phyloP scores from a whole-genome alignment of 768 basidiomycete species.

The Neoboletus brunneissimus region DNA sequence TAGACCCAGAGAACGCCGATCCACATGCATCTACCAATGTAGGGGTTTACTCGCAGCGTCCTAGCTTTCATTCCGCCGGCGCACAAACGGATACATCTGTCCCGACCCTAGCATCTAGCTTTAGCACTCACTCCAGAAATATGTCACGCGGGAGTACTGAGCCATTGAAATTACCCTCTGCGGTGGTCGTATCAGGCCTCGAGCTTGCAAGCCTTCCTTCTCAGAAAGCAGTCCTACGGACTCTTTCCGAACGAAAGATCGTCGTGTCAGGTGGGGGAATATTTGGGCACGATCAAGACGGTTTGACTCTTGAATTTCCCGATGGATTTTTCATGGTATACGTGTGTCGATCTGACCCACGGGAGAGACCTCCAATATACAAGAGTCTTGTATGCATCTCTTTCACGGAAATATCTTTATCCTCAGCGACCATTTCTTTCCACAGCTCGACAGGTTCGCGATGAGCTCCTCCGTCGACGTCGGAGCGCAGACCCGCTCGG shows the following conservation, averaged over 20 bases:
- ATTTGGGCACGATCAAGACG: constrained; percentile 26
- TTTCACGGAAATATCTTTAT: neutral
- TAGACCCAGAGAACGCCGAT: constrained; percentile 13
- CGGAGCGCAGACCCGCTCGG: constrained; percentile 37
- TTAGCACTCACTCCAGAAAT: constrained; percentile 9
- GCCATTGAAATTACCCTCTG: constrained; percentile 46
- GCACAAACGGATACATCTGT: constrained; percentile 18
- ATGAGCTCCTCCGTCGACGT: constrained; percentile 66
- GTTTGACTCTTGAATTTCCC: constrained; percentile 40
- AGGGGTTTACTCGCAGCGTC: constrained; percentile 7
- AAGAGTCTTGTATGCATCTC: constrained; percentile 56
- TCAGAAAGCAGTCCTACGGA: constrained; percentile 56
- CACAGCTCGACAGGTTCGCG: constrained; percentile 73
- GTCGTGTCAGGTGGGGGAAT: constrained; percentile 34
- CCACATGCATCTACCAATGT: neutral
- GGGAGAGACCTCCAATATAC: constrained; percentile 64
- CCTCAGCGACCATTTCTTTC: constrained; percentile 4
- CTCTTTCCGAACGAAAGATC: constrained; percentile 51
- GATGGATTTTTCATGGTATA: constrained; percentile 70
- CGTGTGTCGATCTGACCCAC: constrained; percentile 62
- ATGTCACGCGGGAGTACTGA: constrained; percentile 18
- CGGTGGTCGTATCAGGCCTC: constrained; percentile 68
- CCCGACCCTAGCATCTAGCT: constrained; percentile 10
- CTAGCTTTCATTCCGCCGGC: constrained; percentile 4
- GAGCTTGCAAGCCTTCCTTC: constrained; percentile 54